These are phyloP conservation scores for Salinomyces thailandicus DNA, from an alignment of 2,329 filamentous ascomycete species.

Conservation along the genomic window DNA sequence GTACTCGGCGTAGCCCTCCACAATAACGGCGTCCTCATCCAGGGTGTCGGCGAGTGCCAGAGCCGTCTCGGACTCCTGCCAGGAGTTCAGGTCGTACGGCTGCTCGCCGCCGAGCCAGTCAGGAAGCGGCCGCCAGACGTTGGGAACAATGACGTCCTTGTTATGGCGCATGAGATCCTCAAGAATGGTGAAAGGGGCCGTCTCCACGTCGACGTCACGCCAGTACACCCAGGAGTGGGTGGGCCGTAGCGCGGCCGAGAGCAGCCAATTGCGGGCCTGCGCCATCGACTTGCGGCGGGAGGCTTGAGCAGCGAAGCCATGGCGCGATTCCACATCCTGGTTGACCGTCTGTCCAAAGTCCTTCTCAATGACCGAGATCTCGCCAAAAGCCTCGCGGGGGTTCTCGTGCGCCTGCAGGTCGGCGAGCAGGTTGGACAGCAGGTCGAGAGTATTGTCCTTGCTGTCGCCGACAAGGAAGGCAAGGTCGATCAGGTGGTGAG, in stretches of 20 bases:
- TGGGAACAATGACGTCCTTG: conserved; percentile 96
- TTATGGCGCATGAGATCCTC: conserved; percentile 98
- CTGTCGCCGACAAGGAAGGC: conserved; percentile 97
- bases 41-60: conserved; percentile 86
- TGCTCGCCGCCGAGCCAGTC: conserved; percentile 98
- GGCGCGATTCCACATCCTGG: conserved; percentile 93
- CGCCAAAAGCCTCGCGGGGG: conserved; percentile 73
- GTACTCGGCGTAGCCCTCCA: conserved; percentile 97
- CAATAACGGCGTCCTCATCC: conserved; percentile 96
- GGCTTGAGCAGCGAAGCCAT: conserved; percentile 94
- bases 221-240: conserved; percentile 99
- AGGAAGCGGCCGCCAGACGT: conserved; percentile 96
- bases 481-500: conserved; percentile 89
- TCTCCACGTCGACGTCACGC: conserved; percentile 97
- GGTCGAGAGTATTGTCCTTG: conserved; percentile 74
- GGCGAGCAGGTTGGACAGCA: conserved; percentile 65
- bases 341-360: conserved; percentile 97
- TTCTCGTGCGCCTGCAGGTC: conserved; percentile 71
- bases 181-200: conserved; percentile 88
- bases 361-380: conserved; percentile 96
- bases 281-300: conserved; percentile 94
- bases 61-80: conserved; percentile 97
- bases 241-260: conserved; percentile 83
- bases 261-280: conserved; percentile 90
- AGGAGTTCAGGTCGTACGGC: conserved; percentile 95